Evolutionary conservation across 1,139 yeast species (phyloP).

Genomic region (Scheffersomyces cryptocercus): DNA sequence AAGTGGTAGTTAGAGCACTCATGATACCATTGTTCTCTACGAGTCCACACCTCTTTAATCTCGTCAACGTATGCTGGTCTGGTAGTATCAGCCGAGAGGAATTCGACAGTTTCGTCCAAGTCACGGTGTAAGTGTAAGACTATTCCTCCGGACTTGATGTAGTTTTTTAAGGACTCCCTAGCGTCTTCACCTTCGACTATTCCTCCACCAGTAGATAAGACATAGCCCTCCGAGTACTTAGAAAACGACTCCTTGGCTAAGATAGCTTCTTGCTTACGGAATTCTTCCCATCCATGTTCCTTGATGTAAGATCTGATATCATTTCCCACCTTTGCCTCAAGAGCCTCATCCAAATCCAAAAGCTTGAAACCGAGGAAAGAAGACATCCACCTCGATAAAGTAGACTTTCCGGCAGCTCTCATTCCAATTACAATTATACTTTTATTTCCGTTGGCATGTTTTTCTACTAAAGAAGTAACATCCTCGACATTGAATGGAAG

Average conservation of each 20-base stretch:
- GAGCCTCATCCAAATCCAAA: conserved; percentile 73
- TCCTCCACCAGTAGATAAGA: conserved; percentile 96
- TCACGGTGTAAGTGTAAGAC: conserved; percentile 92
- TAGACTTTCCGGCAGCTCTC: conserved; percentile 98
- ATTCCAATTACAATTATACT: conserved; percentile 88
- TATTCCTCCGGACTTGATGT: conserved; percentile 60
- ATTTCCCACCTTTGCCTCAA: conserved; percentile 56
- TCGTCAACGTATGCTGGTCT: conserved; percentile 88
- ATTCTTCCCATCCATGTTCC: conserved; percentile 80
- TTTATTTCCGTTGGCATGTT: conserved; percentile 38
- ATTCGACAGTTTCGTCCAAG: conserved; percentile 74
- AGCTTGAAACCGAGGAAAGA: conserved; percentile 67
- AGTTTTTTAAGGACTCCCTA: conserved; percentile 59
- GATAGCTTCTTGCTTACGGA: conserved; percentile 68
- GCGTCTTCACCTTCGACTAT: conserved; percentile 79
- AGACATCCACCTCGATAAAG: conserved; percentile 82
- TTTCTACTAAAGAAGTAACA: conserved; percentile 12
- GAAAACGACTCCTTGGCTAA: conserved; percentile 55
- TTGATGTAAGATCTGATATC: conserved; percentile 70
- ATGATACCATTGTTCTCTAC: conserved; percentile 78
- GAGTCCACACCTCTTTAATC: conserved; percentile 77
- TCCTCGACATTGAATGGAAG: conserved; percentile 11
- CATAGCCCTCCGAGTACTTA: conserved; percentile 55
- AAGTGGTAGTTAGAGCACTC: conserved; percentile 80
- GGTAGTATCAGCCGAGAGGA: conserved; percentile 72